Evolutionary conservation across 805 yeast species (phyloP), one percentile per base, ranked within the genome.

Genomic region (Suhomyces pyralidae): DNA sequence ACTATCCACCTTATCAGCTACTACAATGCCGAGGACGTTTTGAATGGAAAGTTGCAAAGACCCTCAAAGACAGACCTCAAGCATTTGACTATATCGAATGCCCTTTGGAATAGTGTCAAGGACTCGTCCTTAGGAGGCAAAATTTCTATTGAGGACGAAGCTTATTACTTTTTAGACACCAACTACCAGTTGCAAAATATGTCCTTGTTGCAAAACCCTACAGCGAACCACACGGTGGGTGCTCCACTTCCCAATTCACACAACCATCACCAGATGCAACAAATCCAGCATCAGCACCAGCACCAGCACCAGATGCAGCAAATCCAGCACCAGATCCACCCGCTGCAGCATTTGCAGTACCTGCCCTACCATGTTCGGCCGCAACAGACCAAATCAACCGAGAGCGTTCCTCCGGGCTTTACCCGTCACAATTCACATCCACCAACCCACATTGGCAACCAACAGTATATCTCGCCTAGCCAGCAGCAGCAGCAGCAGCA

Each of bases 1-100:
- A 81, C 87, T 3, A 71, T 85, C 46, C 97, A 93, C 63, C 68
- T 92, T 51, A 83, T 92, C 2, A 83, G 92, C 7, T 92, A 92
- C 68, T 92, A 90, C 64, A 74, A 81, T 28, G 85, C 90, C 0
- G 81, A 81, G 19, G 97, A 92, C 65, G 94, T 90, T 3, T 62
- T 81, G 49, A 71, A 74, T 32, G 84, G 85, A 5, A 73, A 70
- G 40, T 71, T 91, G 45, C 61, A 67, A 0, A 72, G 84, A 24
- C 96, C 96, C 0, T 71, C 82, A 4, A 80, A 80, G 40, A 68
- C 79, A 7, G 76, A 80, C 7, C 75, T 89, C 51, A 78, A 78
- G 53, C 78, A 81, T 53, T 56, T 82, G 0, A 66, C 67, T 15
- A 76, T 86, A 6, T 72, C 81, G 3, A 64, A 67, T 15, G 77